These are phyloP conservation scores for Claviceps cyperi DNA, from an alignment of 2,329 filamentous ascomycete species.

Conservation along the genomic window DNA sequence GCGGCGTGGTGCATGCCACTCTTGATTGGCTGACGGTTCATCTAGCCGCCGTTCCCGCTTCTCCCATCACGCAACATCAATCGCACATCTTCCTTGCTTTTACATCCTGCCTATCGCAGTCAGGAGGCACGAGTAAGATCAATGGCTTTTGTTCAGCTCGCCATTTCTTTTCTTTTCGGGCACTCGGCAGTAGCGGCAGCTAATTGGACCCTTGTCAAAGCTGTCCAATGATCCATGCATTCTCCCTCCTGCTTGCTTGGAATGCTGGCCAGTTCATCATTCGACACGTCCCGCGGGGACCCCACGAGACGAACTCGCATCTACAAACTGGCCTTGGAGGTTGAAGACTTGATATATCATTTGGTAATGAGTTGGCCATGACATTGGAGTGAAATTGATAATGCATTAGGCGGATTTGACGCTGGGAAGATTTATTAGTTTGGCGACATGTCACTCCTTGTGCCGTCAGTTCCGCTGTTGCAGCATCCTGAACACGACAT, in stretches of 20 bases:
- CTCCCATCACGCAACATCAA: neutral
- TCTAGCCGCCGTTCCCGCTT: neutral
- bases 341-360: too few species aligned
- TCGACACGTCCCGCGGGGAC: too few species aligned
- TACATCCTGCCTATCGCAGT: neutral
- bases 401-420: too few species aligned
- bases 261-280: too few species aligned
- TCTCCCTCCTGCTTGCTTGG: neutral
- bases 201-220: neutral
- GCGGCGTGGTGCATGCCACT: neutral
- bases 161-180: neutral
- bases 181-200: neutral
- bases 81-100: neutral
- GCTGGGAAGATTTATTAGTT: too few species aligned
- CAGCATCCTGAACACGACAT: too few species aligned
- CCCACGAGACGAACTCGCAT: too few species aligned
- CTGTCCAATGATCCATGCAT: neutral
- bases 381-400: too few species aligned
- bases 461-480: too few species aligned
- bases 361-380: too few species aligned
- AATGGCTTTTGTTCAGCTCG: neutral
- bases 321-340: too few species aligned
- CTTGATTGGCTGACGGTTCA: neutral
- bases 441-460: too few species aligned
- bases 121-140: neutral